Evolutionary conservation across 805 yeast species (phyloP), one percentile per base, ranked within the genome.

Genomic region (Ogataea nakhonphanomensis): DNA sequence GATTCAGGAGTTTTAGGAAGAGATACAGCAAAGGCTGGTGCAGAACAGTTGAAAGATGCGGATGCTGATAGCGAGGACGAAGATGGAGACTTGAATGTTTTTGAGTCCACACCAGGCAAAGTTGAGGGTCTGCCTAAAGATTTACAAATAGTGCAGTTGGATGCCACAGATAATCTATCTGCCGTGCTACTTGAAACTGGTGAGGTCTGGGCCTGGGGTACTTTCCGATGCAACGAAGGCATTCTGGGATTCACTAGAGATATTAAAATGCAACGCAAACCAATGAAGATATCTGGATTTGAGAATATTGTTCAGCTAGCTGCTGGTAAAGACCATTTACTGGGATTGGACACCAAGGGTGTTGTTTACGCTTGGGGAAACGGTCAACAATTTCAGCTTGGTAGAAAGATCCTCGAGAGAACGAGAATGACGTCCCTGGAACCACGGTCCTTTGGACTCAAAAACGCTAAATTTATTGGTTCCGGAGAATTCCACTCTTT

Each of bases 311-410:
- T 82, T 21, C 93, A 87, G 56, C 62, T 93, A 41, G 96, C 95
- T 1, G 78, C 85, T 0, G 99, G 99, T 35, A 90, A 90, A 60
- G 98, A 93, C 59, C 99, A 93, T 59, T 61, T 93, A 26, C 61
- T 93, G 33, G 93, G 95, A 17, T 68, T 93, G 26, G 95, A 90
- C 59, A 67, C 76, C 20, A 81, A 78, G 55, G 99, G 99, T 43
- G 72, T 80, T 39, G 97, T 90, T 1, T 88, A 76, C 57, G 90
- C 98, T 0, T 93, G 99, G 99, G 99, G 99, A 51, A 85, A 87
- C 59, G 96, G 97, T 20, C 95, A 90, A 55, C 95, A 87, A 57
- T 79, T 72, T 64, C 98, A 93, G 67, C 71, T 93, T 50, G 99
- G 98, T 15, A 77, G 96, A 57, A 81, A 81, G 55, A 79, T 90